Conservation (phyloP, 805 yeast species). For the Saturnispora sekii region DNA sequence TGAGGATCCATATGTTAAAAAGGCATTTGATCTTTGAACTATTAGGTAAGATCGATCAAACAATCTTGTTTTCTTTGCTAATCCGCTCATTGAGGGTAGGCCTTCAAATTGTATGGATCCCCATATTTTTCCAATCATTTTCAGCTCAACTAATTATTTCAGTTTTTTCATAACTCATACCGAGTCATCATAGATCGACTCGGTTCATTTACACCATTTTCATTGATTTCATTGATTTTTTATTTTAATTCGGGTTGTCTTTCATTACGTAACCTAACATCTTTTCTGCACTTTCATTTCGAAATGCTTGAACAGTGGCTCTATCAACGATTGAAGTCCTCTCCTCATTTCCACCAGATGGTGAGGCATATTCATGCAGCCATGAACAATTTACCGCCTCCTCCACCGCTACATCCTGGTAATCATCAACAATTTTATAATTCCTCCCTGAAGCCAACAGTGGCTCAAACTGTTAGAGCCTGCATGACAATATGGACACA, state of each 20-base stretch:
- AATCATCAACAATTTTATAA: not conserved
- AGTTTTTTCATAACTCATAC: too few species aligned
- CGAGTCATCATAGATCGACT: too few species aligned
- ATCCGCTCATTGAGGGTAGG: too few species aligned
- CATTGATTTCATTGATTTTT: not conserved
- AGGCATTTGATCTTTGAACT: conserved; percentile 26
- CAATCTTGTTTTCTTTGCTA: too few species aligned
- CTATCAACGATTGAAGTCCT: conserved; percentile 38
- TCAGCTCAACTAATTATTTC: too few species aligned
- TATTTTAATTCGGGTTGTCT: not conserved
- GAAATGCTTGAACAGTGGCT: conserved; percentile 39
- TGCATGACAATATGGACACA: conserved; percentile 48
- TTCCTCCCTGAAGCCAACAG: conserved; percentile 34
- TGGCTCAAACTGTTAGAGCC: conserved; percentile 49
- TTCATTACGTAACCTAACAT: too few species aligned
- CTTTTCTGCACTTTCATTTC: not conserved
- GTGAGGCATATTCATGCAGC: conserved; percentile 54
- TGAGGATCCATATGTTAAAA: conserved; percentile 5
- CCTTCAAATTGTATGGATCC: too few species aligned
- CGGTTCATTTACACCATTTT: too few species aligned
- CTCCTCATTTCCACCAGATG: conserved; percentile 51
- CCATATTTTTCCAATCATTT: too few species aligned
- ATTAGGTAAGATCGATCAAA: too few species aligned
- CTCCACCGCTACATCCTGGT: conserved; percentile 21
- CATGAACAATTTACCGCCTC: conserved; percentile 50